Evolutionary conservation across 805 yeast genomes (phyloP), one percentile per base, ranked within the genome.

Genomic region (Candida sithepensis): DNA sequence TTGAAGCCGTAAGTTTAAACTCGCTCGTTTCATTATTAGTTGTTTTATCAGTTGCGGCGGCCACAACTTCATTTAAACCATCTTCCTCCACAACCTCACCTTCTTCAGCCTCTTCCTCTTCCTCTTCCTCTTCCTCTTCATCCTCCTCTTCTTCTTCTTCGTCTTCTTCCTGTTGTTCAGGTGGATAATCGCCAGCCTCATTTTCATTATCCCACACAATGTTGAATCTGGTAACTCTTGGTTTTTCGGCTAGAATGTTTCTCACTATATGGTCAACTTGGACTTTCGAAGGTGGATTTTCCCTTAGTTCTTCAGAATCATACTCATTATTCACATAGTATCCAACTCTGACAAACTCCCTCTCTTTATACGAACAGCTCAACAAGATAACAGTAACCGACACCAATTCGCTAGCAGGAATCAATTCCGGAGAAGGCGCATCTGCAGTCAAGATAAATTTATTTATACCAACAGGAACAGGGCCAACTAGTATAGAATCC

Each of bases 301-400:
- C 96, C 48, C 97, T 77, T 59, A 94, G 69, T 58, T 94, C 98
- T 63, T 92, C 98, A 14, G 84, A 75, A 61, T 92, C 97, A 60
- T 94, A 94, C 62, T 94, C 99, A 68, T 94, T 94, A 69, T 94
- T 94, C 49, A 94, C 99, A 61, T 94, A 94, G 70, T 94, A 94
- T 0, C 99, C 99, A 4, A 94, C 99, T 50, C 98, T 75, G 2
- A 94, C 99, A 71, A 94, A 94, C 65, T 94, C 98, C 53, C 92
- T 77, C 47, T 88, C 96, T 42, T 89, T 87, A 62, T 94, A 94
- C 0, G 97, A 85, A 67, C 99, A 94, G 49, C 96, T 87, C 50
- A 94, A 73, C 47, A 94, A 71, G 48, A 94, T 91, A 26, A 94
- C 99, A 0, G 99, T 94, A 38, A 94, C 98, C 51, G 92, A 82